phyloP scores from a whole-genome alignment of 306 rosid genomes.

The Dicorynia guianensis region DNA sequence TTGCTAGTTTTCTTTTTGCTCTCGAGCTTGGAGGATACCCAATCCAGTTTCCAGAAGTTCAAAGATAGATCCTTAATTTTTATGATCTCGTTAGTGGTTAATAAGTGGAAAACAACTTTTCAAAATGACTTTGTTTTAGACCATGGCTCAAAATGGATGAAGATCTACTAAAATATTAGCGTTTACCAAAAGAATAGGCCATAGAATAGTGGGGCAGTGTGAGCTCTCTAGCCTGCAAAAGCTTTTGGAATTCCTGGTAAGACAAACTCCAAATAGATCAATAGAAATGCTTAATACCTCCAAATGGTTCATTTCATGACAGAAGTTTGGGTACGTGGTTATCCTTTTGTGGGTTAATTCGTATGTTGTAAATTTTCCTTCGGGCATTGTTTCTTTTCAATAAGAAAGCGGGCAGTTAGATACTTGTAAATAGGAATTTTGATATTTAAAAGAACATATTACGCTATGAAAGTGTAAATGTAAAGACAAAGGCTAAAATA shows the following conservation, averaged over 20 bases:
- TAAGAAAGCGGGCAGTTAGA: too few species aligned
- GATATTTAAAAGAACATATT: too few species aligned
- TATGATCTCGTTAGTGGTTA: not conserved
- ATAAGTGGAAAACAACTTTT: not conserved
- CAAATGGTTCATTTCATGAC: too few species aligned
- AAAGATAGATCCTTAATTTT: not conserved
- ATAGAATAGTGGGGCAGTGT: not conserved
- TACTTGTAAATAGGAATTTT: too few species aligned
- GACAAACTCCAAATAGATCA: not conserved
- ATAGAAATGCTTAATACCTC: not conserved
- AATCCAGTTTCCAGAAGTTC: not conserved
- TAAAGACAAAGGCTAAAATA: not conserved
- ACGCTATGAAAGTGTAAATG: too few species aligned
- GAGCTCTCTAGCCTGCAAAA: not conserved
- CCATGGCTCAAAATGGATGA: conserved; percentile 2
- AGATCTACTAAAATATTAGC: not conserved
- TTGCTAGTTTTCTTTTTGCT: not conserved
- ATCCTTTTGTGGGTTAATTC: too few species aligned
- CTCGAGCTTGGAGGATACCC: not conserved
- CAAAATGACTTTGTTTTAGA: not conserved
- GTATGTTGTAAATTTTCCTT: too few species aligned
- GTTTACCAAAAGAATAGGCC: not conserved
- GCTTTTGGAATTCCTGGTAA: not conserved
- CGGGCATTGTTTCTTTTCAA: too few species aligned
- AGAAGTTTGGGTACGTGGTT: too few species aligned